phyloP scores from a whole-genome alignment of 108 stramenopile species.

The Skeletonema tropicum region DNA sequence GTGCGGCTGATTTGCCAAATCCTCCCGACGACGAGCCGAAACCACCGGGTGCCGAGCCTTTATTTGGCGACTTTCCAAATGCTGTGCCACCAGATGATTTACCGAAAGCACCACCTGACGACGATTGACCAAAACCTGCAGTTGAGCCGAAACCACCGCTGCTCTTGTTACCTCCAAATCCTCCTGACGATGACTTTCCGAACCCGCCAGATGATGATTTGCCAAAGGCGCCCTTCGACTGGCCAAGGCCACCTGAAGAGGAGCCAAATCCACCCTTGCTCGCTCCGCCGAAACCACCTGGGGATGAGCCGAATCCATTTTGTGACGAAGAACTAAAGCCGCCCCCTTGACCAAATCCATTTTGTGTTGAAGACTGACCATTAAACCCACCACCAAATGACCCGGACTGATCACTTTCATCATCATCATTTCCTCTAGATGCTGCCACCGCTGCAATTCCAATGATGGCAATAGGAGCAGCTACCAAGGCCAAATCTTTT shows the following conservation, averaged over 20 bases:
- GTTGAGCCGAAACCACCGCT: background rate
- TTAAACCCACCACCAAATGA: background rate
- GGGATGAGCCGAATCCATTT: background rate
- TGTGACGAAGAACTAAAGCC: background rate
- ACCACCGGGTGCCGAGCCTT: background rate
- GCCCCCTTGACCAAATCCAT: background rate
- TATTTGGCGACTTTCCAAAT: background rate
- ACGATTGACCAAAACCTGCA: background rate
- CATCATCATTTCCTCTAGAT: background rate
- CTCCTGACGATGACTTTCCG: background rate
- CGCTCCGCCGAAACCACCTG: background rate
- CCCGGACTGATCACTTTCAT: background rate
- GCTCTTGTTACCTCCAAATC: background rate
- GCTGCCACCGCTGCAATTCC: background rate
- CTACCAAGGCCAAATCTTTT: background rate
- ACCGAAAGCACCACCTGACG: background rate
- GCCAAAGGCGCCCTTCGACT: background rate
- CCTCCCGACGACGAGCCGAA: background rate
- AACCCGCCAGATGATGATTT: background rate
- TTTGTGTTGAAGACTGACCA: background rate
- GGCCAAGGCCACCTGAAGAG: background rate
- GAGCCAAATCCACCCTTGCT: background rate
- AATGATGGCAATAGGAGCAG: background rate
- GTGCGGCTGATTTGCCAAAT: background rate
- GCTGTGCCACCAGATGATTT: background rate